Conservation (phyloP, 2,329 filamentous ascomycete species). For the Dactylellina sp. region DNA sequence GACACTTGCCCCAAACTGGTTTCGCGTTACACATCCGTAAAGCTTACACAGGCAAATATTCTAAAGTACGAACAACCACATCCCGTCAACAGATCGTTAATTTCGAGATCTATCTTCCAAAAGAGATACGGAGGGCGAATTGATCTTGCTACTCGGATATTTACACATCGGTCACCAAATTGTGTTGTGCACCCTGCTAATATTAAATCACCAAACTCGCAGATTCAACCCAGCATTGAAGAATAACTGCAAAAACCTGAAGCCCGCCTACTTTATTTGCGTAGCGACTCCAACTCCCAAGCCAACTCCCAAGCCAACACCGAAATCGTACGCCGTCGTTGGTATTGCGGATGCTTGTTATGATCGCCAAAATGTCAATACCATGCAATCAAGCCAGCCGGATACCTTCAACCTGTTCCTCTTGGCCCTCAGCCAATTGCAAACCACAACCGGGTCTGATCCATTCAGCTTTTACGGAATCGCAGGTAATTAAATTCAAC, state of each 20-base stretch:
- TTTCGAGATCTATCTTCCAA: too few relatives aligned
- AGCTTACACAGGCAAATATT: slow-evolving; percentile 1
- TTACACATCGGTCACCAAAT: too few relatives aligned
- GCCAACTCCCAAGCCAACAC: not conserved
- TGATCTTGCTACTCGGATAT: too few relatives aligned
- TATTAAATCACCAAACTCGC: too few relatives aligned
- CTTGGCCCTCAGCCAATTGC: slow-evolving; percentile 33
- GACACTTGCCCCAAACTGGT: not conserved
- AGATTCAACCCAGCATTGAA: slow-evolving; percentile 20
- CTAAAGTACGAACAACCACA: slow-evolving; percentile 4
- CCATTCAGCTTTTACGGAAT: slow-evolving; percentile 25
- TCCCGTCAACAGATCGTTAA: too few relatives aligned
- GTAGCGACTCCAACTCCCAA: not conserved
- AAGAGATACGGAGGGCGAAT: too few relatives aligned
- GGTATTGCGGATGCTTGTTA: slow-evolving; percentile 17
- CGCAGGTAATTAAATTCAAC: slow-evolving; percentile 24
- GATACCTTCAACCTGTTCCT: slow-evolving; percentile 45
- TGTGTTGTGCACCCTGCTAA: too few relatives aligned
- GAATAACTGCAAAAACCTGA: slow-evolving; percentile 14
- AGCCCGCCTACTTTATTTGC: slow-evolving; percentile 6
- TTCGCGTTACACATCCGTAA: not conserved
- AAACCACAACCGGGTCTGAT: not conserved
- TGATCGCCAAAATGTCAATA: slow-evolving; percentile 14
- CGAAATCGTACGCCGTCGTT: not conserved
- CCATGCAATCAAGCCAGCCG: slow-evolving; percentile 3